Evolutionary conservation across 495 filamentous ascomycete genomes (phyloP).

Genomic region (Sordaria brevicollis): DNA sequence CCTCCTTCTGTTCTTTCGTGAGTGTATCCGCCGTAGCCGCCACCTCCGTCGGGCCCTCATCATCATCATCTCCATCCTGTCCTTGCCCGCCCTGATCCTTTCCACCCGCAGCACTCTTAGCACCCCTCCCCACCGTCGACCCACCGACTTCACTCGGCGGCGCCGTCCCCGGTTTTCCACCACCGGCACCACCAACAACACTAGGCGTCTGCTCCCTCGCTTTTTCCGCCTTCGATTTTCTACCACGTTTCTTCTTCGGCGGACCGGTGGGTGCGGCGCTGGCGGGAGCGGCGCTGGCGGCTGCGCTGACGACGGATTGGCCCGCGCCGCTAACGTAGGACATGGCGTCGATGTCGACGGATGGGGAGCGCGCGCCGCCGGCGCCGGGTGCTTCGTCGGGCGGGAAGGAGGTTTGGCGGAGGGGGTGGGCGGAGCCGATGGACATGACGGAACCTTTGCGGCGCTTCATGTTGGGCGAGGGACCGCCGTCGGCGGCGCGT

Average conservation of each 20-base stretch:
- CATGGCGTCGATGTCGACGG: slow-evolving; percentile 50
- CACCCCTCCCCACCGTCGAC: slow-evolving; percentile 10
- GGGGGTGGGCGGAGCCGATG: slow-evolving; percentile 53
- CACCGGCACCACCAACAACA: slow-evolving; percentile 37
- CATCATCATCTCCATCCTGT: slow-evolving; percentile 46
- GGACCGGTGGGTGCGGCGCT: slow-evolving; percentile 7
- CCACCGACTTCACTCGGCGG: slow-evolving; percentile 34
- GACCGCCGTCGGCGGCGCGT: slow-evolving; percentile 40
- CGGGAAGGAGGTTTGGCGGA: slow-evolving; percentile 85
- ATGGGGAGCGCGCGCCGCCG: slow-evolving; percentile 51
- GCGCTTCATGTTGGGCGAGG: slow-evolving; percentile 43
- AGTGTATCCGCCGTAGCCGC: slow-evolving; percentile 53
- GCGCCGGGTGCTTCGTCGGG: slow-evolving; percentile 40
- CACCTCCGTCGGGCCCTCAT: slow-evolving; percentile 55
- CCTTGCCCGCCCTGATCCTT: slow-evolving; percentile 13
- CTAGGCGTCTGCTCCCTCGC: slow-evolving; percentile 40
- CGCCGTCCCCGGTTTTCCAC: slow-evolving; percentile 16
- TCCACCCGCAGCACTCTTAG: slow-evolving; percentile 16
- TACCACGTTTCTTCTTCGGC: slow-evolving; percentile 48
- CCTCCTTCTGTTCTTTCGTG: slow-evolving; percentile 56
- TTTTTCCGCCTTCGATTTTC: slow-evolving; percentile 53
- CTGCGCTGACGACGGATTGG: slow-evolving; percentile 43
- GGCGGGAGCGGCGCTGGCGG: slow-evolving; percentile 3
- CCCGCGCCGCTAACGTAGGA: slow-evolving; percentile 51
- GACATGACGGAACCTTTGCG: slow-evolving; percentile 54